Evolutionary conservation across 2,329 filamentous ascomycete genomes (phyloP).

Genomic region (Emericellopsis atlantica): DNA sequence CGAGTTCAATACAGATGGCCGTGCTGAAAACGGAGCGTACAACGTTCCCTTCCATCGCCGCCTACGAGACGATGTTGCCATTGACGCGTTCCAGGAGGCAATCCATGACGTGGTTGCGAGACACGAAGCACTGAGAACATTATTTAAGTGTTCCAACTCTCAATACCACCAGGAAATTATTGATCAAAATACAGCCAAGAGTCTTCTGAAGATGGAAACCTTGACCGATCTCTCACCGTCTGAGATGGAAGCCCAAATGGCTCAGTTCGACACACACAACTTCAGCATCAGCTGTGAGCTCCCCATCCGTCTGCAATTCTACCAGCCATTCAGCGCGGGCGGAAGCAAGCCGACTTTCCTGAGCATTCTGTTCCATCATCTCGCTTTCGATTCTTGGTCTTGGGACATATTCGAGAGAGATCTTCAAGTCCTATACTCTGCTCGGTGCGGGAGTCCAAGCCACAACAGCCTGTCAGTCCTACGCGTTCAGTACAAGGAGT

Average conservation of each 20-base stretch:
- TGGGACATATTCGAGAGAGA: slow-evolving; percentile 2
- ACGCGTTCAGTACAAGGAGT: not conserved
- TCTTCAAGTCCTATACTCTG: not conserved
- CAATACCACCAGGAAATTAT: not conserved
- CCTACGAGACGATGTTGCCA: not conserved
- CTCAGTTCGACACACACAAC: too few species aligned
- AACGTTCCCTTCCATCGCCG: not conserved
- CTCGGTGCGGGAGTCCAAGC: not conserved
- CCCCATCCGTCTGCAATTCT: too few species aligned
- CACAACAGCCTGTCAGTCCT: not conserved
- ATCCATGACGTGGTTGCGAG: not conserved
- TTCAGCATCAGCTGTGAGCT: too few species aligned
- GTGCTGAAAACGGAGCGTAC: not conserved
- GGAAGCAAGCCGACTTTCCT: not conserved
- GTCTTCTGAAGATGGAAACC: too few species aligned
- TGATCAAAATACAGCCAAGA: not conserved
- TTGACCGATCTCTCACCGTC: too few species aligned
- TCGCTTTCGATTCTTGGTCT: slow-evolving; percentile 1
- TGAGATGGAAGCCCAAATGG: too few species aligned
- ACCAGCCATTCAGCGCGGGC: too few species aligned
- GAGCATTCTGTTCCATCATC: slow-evolving; percentile 1
- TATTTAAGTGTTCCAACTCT: not conserved
- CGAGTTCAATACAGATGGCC: not conserved
- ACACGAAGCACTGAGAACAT: not conserved
- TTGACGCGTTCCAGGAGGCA: not conserved